Evolutionary conservation across 2,329 filamentous ascomycete species (phyloP).

Genomic region (Aspergillus sp.): DNA sequence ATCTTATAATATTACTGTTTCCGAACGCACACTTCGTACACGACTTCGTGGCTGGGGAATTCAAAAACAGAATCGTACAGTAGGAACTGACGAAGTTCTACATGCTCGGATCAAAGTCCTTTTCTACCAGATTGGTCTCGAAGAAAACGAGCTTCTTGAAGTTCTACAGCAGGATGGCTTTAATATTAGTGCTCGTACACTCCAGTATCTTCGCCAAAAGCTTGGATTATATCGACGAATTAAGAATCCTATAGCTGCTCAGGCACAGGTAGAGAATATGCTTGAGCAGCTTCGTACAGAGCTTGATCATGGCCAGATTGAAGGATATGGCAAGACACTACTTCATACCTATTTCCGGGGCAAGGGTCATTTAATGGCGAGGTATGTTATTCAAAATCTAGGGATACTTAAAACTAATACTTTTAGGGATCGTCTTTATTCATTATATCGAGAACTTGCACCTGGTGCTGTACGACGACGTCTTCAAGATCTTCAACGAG

Average conservation of each 20-base stretch:
- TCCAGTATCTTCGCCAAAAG: slow-evolving; percentile 7
- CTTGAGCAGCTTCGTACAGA: no score
- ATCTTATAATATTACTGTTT: background rate
- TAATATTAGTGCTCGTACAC: slow-evolving; percentile 6
- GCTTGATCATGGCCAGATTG: no score
- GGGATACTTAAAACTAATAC: no score
- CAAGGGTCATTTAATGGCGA: no score
- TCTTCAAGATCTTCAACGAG: no score
- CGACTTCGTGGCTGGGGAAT: slow-evolving; percentile 15
- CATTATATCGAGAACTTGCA: no score
- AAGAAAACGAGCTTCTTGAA: slow-evolving; percentile 13
- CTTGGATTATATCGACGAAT: slow-evolving; percentile 9
- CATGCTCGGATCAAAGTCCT: slow-evolving; percentile 14
- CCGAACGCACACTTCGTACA: slow-evolving; percentile 13
- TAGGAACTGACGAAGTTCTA: background rate
- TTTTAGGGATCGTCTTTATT: no score
- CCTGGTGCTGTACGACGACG: no score
- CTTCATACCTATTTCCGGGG: no score
- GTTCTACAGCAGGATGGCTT: slow-evolving; percentile 16
- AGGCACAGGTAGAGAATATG: background rate
- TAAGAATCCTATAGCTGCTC: slow-evolving; percentile 4
- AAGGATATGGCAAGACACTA: no score
- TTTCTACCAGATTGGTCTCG: slow-evolving; percentile 14
- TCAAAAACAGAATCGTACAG: slow-evolving; percentile 4
- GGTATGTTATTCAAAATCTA: no score